phyloP scores from a whole-genome alignment of 352 stramenopile species.

The Peronosclerospora sorghi region DNA sequence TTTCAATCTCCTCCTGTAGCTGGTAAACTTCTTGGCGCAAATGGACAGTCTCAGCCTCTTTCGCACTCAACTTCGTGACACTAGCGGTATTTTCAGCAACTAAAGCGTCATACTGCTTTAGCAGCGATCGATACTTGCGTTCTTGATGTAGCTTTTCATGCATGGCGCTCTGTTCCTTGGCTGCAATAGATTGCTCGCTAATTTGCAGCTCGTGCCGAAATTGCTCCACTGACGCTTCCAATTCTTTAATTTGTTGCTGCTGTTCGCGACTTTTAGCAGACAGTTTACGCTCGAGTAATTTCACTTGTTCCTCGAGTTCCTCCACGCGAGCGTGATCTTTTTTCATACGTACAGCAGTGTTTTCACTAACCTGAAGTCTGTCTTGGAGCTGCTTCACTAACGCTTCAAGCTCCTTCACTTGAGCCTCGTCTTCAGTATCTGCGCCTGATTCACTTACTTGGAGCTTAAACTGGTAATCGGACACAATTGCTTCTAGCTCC shows the following conservation, averaged over 20 bases:
- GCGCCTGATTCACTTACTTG: constrained; percentile 22
- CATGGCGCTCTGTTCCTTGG: constrained; percentile 33
- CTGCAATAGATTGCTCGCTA: constrained; percentile 21
- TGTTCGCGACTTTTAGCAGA: constrained; percentile 7
- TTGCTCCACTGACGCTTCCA: constrained; percentile 24
- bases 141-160: constrained; percentile 47
- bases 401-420: constrained; percentile 20
- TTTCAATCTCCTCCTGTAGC: constrained; percentile 18
- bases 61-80: constrained; percentile 21
- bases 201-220: constrained; percentile 29
- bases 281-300: neutral
- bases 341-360: constrained; percentile 21
- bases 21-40: constrained; percentile 17
- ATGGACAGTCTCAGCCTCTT: constrained; percentile 15
- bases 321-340: constrained; percentile 10
- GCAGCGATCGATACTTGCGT: constrained; percentile 29
- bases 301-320: neutral
- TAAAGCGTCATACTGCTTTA: constrained; percentile 21
- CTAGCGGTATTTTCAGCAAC: constrained; percentile 13
- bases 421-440: constrained; percentile 19
- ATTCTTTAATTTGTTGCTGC: constrained; percentile 11
- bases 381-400: constrained; percentile 23
- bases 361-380: constrained; percentile 22
- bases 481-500: constrained; percentile 22
- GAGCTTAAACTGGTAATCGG: constrained; percentile 24